Conservation (phyloP, 768 basidiomycete species). For the Cubamyces sp. region DNA sequence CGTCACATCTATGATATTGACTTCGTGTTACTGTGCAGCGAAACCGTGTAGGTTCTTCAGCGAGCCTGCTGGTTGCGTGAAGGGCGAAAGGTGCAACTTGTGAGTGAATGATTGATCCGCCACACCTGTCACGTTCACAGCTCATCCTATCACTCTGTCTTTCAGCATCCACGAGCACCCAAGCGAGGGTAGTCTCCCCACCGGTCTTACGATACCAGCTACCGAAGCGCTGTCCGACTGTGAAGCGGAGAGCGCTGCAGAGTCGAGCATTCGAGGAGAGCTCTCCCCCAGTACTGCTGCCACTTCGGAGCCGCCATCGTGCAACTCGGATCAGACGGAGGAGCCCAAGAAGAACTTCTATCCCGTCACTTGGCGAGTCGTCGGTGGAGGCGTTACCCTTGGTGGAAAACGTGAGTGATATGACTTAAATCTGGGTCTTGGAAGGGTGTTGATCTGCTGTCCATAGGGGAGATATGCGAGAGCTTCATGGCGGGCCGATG, state of each 20-base stretch:
- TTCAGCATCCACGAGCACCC: constrained; percentile 18
- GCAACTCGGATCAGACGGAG: constrained; percentile 17
- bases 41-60: constrained; percentile 27
- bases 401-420: constrained; percentile 39
- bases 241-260: constrained; percentile 20
- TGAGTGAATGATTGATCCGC: neutral
- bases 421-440: neutral
- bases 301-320: constrained; percentile 1
- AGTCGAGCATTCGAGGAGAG: constrained; percentile 14
- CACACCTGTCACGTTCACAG: no score
- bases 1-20: neutral
- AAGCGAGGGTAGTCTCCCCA: neutral
- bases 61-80: constrained; percentile 22
- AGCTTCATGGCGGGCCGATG: constrained; percentile 34
- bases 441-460: neutral
- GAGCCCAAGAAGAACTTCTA: constrained; percentile 53
- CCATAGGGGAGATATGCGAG: constrained; percentile 33
- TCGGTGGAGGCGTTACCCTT: constrained; percentile 78
- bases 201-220: constrained; percentile 4
- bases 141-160: no score
- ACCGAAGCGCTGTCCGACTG: constrained; percentile 11
- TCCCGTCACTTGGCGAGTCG: constrained; percentile 75
- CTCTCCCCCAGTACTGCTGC: constrained; percentile 2
- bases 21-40: constrained; percentile 1
- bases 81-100: constrained; percentile 29